Conservation (phyloP, 2,329 filamentous ascomycete genomes). For the Hypoxylon sp. region DNA sequence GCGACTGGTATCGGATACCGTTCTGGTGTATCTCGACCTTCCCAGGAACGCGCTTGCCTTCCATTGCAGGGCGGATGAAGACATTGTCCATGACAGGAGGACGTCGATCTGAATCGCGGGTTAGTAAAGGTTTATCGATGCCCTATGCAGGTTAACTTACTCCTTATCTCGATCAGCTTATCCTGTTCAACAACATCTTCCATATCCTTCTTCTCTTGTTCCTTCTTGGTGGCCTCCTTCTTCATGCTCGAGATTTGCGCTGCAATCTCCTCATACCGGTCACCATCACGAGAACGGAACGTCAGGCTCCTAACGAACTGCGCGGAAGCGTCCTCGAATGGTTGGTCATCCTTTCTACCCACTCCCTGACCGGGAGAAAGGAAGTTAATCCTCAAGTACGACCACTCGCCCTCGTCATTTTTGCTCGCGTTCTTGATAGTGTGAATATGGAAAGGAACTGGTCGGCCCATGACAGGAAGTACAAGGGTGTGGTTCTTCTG, state of each 20-base stretch:
- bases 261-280: conserved; percentile 90
- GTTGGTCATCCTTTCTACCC: conserved; percentile 95
- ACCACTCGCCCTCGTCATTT: conserved; percentile 94
- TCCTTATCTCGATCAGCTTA: conserved; percentile 94
- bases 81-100: conserved; percentile 93
- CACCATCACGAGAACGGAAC: conserved; percentile 90
- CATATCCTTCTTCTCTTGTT: conserved; percentile 99
- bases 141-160: conserved; percentile 64
- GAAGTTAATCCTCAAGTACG: conserved; percentile 96
- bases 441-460: conserved; percentile 96
- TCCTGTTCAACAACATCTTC: conserved; percentile 99
- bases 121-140: conserved; percentile 57
- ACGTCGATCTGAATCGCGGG: conserved; percentile 79
- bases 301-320: conserved; percentile 97
- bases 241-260: conserved; percentile 97
- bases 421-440: conserved; percentile 99
- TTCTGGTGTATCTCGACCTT: conserved; percentile 99
- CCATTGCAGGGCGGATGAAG: conserved; percentile 93
- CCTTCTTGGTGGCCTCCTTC: conserved; percentile 89
- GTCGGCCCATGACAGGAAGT: conserved; percentile 95
- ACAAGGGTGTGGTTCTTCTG: conserved; percentile 91
- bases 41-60: conserved; percentile 96
- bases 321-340: conserved; percentile 94
- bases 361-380: conserved; percentile 97
- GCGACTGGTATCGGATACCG: conserved; percentile 93